Evolutionary conservation across 148 eudicot species (phyloP).

Genomic region (Arctostaphylos glauca): DNA sequence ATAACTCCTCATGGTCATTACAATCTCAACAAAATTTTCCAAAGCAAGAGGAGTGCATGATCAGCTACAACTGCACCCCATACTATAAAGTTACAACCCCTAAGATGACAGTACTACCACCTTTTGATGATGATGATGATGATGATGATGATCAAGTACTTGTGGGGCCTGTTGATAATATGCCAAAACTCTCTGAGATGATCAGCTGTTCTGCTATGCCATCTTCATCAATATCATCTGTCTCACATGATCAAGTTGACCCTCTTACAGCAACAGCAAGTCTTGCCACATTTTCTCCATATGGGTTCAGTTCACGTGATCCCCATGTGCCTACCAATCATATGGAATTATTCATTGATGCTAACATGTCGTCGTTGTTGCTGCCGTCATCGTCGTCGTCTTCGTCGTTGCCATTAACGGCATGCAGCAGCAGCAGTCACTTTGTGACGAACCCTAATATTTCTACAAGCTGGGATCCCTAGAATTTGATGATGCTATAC

Average conservation of each 20-base stretch:
- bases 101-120: neutral
- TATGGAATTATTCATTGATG: constrained; percentile 18
- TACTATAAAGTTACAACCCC: neutral
- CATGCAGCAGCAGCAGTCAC: constrained; percentile 7
- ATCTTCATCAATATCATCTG: neutral
- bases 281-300: neutral
- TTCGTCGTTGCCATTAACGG: constrained; percentile 13
- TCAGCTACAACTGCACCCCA: neutral
- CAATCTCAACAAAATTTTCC: constrained; percentile 2
- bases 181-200: constrained; percentile 25
- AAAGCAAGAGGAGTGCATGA: constrained; percentile 16
- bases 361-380: constrained; percentile 18
- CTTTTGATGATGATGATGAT: constrained; percentile 14
- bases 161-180: neutral
- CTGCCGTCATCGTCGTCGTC: constrained; percentile 10
- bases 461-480: constrained; percentile 24
- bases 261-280: neutral
- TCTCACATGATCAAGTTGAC: constrained; percentile 10
- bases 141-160: constrained; percentile 10
- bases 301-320: neutral
- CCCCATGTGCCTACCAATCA: constrained; percentile 12
- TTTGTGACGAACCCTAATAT: constrained; percentile 22
- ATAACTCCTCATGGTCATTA: constrained; percentile 14
- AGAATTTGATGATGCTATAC: neutral
- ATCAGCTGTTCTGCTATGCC: constrained; percentile 14